Evolutionary conservation across 805 yeast genomes (phyloP).

Genomic region (Yamadazyma insecticola): DNA sequence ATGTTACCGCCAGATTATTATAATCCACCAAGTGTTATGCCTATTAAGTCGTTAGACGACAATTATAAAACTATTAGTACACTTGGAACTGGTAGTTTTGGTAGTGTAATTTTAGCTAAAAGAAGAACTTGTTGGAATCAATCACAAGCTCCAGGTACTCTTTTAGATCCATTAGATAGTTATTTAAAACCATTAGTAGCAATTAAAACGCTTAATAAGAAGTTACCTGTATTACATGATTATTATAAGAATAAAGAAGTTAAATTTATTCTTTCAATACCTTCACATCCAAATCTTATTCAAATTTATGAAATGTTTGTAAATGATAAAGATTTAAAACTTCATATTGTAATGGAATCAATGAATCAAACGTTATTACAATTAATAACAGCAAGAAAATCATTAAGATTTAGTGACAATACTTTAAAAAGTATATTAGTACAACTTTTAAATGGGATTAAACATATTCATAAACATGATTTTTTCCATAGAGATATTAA

Average conservation of each 20-base stretch:
- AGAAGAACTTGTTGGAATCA: constrained; percentile 20
- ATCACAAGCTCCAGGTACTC: constrained; percentile 34
- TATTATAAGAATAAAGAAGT: constrained; percentile 55
- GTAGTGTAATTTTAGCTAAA: constrained; percentile 63
- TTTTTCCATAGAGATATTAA: constrained; percentile 88
- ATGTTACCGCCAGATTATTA: too few relatives aligned
- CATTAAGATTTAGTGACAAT: constrained; percentile 47
- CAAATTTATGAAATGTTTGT: constrained; percentile 76
- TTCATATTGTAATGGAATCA: constrained; percentile 85
- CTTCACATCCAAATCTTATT: constrained; percentile 68
- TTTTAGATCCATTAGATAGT: constrained; percentile 40
- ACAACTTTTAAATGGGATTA: constrained; percentile 72
- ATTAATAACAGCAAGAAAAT: constrained; percentile 60
- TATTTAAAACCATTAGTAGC: constrained; percentile 47
- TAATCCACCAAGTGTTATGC: too few relatives aligned
- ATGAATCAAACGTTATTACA: constrained; percentile 81
- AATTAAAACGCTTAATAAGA: constrained; percentile 69
- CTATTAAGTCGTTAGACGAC: constrained; percentile 1
- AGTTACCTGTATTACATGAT: constrained; percentile 31
- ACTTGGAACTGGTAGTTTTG: constrained; percentile 75
- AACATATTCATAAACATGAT: constrained; percentile 69
- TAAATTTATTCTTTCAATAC: constrained; percentile 59
- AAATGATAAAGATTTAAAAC: constrained; percentile 52
- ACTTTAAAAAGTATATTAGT: constrained; percentile 63
- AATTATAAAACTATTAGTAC: constrained; percentile 46